These are phyloP conservation scores for Tieghemostelium lacteum DNA, from an alignment of 78 protist genomes.

Conservation along the genomic window DNA sequence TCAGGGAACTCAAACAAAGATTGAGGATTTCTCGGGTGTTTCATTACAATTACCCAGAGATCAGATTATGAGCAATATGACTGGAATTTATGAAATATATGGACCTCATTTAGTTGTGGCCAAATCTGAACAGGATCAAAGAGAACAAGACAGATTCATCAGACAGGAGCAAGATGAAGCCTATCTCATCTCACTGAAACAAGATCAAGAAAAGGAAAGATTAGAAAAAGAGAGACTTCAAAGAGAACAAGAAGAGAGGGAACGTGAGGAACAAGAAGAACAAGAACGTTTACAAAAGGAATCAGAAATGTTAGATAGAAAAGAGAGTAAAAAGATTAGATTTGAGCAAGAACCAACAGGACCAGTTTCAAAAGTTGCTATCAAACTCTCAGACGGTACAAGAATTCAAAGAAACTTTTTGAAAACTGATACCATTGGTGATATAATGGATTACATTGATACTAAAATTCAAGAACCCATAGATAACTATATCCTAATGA, in stretches of 20 bases:
- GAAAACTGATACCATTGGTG: slow-evolving; percentile 23
- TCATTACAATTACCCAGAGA: neutral
- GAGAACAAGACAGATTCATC: slow-evolving; percentile 64
- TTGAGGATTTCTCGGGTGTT: slow-evolving; percentile 31
- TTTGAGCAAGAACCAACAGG: slow-evolving; percentile 20
- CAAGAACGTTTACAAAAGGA: slow-evolving; percentile 16
- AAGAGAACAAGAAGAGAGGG: slow-evolving; percentile 25
- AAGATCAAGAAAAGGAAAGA: slow-evolving; percentile 62
- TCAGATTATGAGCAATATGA: neutral
- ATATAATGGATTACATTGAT: slow-evolving; percentile 54
- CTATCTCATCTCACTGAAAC: slow-evolving; percentile 21
- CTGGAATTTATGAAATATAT: neutral
- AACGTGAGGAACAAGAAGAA: slow-evolving; percentile 28
- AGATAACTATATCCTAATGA: slow-evolving; percentile 36
- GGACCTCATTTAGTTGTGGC: slow-evolving; percentile 43
- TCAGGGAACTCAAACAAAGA: slow-evolving; percentile 1
- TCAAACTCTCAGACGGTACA: slow-evolving; percentile 59
- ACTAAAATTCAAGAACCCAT: slow-evolving; percentile 59
- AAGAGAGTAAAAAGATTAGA: neutral
- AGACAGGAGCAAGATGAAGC: slow-evolving; percentile 71
- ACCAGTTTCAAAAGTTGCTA: slow-evolving; percentile 12
- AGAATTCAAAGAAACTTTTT: slow-evolving; percentile 69
- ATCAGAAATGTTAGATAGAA: neutral
- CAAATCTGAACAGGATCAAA: slow-evolving; percentile 37
- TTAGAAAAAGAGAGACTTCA: slow-evolving; percentile 10